Conservation (phyloP, 129 eudicot species). For the Flaveria linearis region DNA sequence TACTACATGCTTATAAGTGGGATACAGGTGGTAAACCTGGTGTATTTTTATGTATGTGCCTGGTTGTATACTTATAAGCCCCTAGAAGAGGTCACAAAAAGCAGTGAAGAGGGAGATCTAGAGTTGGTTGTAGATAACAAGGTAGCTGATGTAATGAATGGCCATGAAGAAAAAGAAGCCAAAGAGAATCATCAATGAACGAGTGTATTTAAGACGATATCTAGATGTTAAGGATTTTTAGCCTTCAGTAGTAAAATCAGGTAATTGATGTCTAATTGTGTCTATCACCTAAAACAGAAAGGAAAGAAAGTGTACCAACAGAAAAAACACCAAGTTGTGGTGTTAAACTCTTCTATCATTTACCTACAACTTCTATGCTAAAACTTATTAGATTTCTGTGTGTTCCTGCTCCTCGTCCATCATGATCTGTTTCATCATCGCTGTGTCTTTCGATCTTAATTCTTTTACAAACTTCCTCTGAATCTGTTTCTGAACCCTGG, state of each 20-base stretch:
- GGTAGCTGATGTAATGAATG: constrained; percentile 17
- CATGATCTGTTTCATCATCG: neutral
- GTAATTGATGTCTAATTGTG: neutral
- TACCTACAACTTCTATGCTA: neutral
- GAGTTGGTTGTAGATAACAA: constrained; percentile 37
- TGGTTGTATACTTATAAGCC: constrained; percentile 51
- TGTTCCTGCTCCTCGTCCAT: neutral
- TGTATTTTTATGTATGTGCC: constrained; percentile 52
- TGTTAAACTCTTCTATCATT: constrained; percentile 1
- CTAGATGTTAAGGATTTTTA: neutral
- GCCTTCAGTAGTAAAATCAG: neutral
- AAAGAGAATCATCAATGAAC: constrained; percentile 3
- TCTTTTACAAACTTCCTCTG: constrained; percentile 17
- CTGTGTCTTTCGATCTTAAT: neutral
- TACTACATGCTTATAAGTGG: constrained; percentile 62
- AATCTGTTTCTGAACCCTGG: neutral
- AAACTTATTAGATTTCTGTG: constrained; percentile 3
- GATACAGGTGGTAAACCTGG: constrained; percentile 45
- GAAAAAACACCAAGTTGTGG: neutral
- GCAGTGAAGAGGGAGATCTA: constrained; percentile 31
- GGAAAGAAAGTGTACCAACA: neutral
- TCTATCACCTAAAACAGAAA: neutral
- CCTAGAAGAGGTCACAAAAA: constrained; percentile 37
- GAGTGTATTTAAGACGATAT: neutral
- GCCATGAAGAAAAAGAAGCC: neutral